phyloP scores from a whole-genome alignment of 257 asterid genomes.

The Capsicum pubescens region DNA sequence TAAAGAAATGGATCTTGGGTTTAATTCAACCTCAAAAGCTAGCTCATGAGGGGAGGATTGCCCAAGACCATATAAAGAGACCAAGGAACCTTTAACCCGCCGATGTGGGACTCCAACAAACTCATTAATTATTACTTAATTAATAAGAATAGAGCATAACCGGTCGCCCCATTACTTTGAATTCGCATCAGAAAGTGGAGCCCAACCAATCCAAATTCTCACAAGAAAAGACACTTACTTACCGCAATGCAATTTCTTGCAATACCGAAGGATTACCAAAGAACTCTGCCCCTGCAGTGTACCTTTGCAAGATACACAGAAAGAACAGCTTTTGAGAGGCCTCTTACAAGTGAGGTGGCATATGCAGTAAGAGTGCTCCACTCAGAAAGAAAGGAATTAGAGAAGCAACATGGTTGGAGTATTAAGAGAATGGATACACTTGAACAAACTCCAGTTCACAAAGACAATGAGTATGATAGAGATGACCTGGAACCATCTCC shows the following conservation, averaged over 20 bases:
- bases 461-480: slow-evolving; percentile 77
- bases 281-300: slow-evolving; percentile 48
- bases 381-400: slow-evolving; percentile 77
- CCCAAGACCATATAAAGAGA: too few relatives aligned
- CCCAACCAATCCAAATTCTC: background rate
- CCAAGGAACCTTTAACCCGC: too few relatives aligned
- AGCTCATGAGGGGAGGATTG: too few relatives aligned
- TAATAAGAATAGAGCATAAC: background rate
- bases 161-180: background rate
- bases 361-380: slow-evolving; percentile 94
- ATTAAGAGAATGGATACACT: slow-evolving; percentile 86
- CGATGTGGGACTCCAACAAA: too few relatives aligned
- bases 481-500: slow-evolving; percentile 82
- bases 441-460: slow-evolving; percentile 87
- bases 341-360: slow-evolving; percentile 98
- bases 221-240: background rate
- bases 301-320: slow-evolving; percentile 90
- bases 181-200: background rate
- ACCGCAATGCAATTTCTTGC: too few relatives aligned
- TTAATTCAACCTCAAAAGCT: too few relatives aligned
- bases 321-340: slow-evolving; percentile 92
- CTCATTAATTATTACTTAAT: too few relatives aligned
- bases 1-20: too few relatives aligned
- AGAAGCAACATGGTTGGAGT: slow-evolving; percentile 85
- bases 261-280: background rate